Evolutionary conservation across 371 early-diverging fungal species (phyloP), one percentile per base, ranked within the genome.

Genomic region (Mucor ambiguus): DNA sequence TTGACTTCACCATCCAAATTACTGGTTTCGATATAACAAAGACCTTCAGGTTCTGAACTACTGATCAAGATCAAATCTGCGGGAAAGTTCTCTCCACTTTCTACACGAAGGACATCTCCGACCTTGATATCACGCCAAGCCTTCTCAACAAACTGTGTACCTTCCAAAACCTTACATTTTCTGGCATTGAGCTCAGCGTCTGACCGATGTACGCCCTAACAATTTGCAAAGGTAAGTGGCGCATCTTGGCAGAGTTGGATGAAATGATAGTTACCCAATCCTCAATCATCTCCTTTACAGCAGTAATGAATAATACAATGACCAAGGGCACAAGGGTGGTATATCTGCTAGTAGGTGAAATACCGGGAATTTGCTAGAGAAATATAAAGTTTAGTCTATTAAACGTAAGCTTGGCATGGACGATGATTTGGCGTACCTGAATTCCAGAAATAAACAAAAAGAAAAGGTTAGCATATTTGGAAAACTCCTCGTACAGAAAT

Each of bases 271-370:
- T 82, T 85, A 89, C 92, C 75, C 88, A 82, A 76, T 99, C 99
- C 75, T 99, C 99, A 44, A 96, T 81, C 4, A 95, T 82, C 78
- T 99, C 99, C 79, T 99, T 99, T 41, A 95, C 77, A 26, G 96
- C 99, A 2, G 98, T 96, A 33, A 93, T 95, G 29, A 92, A 75
- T 63, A 99, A 77, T 2, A 99, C 98, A 66, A 97, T 87, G 4
- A 82, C 71, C 48, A 99, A 84, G 5, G 99, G 99, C 22, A 98
- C 91, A 30, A 94, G 72, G 3, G 99, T 99, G 14, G 96, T 96
- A 71, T 83, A 93, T 67, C 89, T 82, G 58, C 91, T 91, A 2
- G 94, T 93, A 11, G 95, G 95, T 35, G 95, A 90, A 56, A 95
- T 89, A 68, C 88, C 93, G 41, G 81, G 85, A 65, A 95, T 92